A percentile compares a stretch with the other conserved stretches of the same genome.
These are phyloP conservation scores for Rhodotorula sp. DNA, from an alignment of 1,284 basidiomycete species.

Conservation along the genomic window DNA sequence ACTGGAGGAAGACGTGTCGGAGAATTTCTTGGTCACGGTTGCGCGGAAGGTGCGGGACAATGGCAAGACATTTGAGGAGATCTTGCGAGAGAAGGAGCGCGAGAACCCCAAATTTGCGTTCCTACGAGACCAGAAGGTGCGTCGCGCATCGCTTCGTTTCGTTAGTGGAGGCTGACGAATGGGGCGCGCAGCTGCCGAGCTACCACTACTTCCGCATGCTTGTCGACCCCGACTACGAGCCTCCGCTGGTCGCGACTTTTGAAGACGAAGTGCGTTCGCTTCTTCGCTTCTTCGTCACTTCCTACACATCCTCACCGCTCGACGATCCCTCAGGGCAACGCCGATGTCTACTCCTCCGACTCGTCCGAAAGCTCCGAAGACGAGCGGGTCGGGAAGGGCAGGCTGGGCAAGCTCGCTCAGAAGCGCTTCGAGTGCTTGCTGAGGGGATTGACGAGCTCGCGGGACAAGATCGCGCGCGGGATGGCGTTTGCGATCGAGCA, in stretches of 20 bases:
- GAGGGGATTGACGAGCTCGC: slow-evolving; percentile 74
- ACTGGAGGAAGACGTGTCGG: slow-evolving; percentile 66
- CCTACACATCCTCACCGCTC: not conserved
- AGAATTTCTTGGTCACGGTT: slow-evolving; percentile 77
- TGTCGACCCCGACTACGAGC: slow-evolving; percentile 62
- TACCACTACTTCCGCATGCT: slow-evolving; percentile 77
- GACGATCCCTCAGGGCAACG: slow-evolving; percentile 65
- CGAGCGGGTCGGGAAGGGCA: slow-evolving; percentile 56
- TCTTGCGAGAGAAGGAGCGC: slow-evolving; percentile 70
- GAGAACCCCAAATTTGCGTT: slow-evolving; percentile 81
- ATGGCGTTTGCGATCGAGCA: slow-evolving; percentile 96
- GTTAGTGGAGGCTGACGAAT: not conserved
- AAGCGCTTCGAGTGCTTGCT: slow-evolving; percentile 86
- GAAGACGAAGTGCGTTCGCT: slow-evolving; percentile 69
- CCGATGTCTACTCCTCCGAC: slow-evolving; percentile 89
- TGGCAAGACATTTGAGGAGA: slow-evolving; percentile 72
- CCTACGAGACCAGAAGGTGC: slow-evolving; percentile 65
- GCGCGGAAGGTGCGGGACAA: slow-evolving; percentile 79
- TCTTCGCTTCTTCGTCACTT: not conserved
- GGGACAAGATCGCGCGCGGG: slow-evolving; percentile 85
- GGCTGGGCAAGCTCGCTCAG: slow-evolving; percentile 70
- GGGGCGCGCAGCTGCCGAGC: slow-evolving; percentile 63
- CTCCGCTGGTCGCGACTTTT: slow-evolving; percentile 64
- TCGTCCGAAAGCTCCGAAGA: slow-evolving; percentile 90
- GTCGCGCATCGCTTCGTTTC: slow-evolving; percentile 43